Evolutionary conservation across 2,329 filamentous ascomycete species (phyloP), one percentile per base, ranked within the genome.

Genomic region (Aureobasidium namibiae): DNA sequence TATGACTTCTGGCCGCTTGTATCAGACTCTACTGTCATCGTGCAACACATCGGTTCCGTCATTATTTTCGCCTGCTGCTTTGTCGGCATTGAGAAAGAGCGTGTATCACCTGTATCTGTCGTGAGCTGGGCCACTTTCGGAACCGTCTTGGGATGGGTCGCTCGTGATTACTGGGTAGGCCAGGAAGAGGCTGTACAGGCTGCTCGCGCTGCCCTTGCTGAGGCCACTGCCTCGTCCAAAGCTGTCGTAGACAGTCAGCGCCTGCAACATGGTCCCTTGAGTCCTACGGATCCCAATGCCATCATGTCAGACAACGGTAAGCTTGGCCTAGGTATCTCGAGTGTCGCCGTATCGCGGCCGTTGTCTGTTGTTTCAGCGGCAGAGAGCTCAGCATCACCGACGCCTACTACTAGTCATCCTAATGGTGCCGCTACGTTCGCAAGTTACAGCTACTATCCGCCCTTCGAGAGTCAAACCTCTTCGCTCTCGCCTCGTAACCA

Each of bases 1-100:
- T 99, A 99, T 73, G 92, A 97, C 69, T 99, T 99, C 74, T 99
- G 94, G 92, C 90, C 92, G 9, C 80, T 99, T 34, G 91, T 97
- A 53, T 89, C 90, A 60, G 92, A 97, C 72, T 92, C 90, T 14
- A 96, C 92, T 3, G 90, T 97, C 61, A 96, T 99, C 65, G 89
- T 97, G 18, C 94, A 99, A 73, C 94, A 99, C 72, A 88, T 97
- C 50, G 95, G 90, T 72, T 95, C 90, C 8, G 92, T 97, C 62
- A 88, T 89, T 57, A 92, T 99, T 60, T 99, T 97, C 70, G 83
- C 95, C 62, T 92, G 92, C 64, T 95, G 89, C 73, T 99, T 99
- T 70, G 86, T 92, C 16, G 90, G 86, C 56, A 99, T 99, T 62
- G 89, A 89, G 65, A 85, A 92, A 66, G 86, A 92, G 66, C 84